A percentile compares a stretch with the other conserved stretches of the same genome.
phyloP scores from a whole-genome alignment of 2,329 filamentous ascomycete genomes.

The Calonectria naviculata region DNA sequence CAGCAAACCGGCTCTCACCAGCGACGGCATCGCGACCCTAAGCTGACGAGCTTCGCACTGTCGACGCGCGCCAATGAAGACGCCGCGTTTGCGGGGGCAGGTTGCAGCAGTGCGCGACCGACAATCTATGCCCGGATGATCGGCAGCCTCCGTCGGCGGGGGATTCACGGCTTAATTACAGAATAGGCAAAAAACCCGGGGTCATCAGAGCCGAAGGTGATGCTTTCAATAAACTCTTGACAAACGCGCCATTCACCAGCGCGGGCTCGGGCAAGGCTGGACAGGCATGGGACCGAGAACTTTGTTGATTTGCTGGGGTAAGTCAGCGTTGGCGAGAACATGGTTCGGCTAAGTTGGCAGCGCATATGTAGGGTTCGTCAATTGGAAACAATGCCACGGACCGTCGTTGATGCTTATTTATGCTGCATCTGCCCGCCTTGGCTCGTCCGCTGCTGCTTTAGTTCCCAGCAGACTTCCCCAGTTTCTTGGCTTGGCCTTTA shows the following conservation, averaged over 20 bases:
- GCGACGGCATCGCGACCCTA: background rate
- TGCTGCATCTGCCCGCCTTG: background rate
- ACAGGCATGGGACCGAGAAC: background rate
- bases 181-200: conserved; percentile 10
- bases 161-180: background rate
- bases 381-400: background rate
- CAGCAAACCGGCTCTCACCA: background rate
- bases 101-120: background rate
- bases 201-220: background rate
- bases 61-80: conserved; percentile 20
- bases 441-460: too few species aligned
- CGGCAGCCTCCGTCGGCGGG: background rate
- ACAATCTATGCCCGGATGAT: conserved; percentile 10
- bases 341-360: conserved; percentile 3
- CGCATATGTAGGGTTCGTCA: background rate
- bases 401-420: background rate
- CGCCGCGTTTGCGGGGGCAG: background rate
- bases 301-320: background rate
- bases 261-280: background rate
- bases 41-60: background rate
- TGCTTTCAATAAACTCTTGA: background rate
- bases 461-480: background rate
- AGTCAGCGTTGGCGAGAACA: background rate
- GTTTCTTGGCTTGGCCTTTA: background rate
- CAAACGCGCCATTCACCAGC: conserved; percentile 22